Evolutionary conservation across 345 rosid genomes (phyloP).

Genomic region (Geranium rotundifolium): DNA sequence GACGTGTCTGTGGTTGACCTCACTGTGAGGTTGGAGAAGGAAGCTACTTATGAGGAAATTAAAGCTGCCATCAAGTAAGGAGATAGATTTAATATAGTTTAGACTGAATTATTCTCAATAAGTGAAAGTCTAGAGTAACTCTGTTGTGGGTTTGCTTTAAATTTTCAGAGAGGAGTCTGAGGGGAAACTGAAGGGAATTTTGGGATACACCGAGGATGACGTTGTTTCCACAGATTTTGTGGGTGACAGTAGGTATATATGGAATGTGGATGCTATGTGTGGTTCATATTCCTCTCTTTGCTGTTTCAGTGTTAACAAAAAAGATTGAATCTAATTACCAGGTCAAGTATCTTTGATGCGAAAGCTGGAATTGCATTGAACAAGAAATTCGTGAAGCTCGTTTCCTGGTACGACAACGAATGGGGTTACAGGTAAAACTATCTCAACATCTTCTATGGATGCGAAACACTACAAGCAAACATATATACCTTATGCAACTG

Average conservation of each 20-base stretch:
- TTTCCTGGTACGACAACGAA: slow-evolving; percentile 27
- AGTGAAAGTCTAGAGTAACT: no score
- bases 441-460: no score
- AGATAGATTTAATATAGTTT: not conserved
- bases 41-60: slow-evolving; percentile 27
- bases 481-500: no score
- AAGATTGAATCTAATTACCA: not conserved
- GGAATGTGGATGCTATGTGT: not conserved
- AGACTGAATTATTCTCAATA: not conserved
- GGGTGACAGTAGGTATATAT: slow-evolving; percentile 17
- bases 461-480: no score
- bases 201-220: slow-evolving; percentile 22
- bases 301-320: no score
- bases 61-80: slow-evolving; percentile 29
- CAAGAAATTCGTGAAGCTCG: slow-evolving; percentile 17
- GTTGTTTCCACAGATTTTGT: slow-evolving; percentile 21
- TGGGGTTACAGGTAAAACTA: slow-evolving; percentile 22
- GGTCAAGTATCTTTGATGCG: slow-evolving; percentile 30
- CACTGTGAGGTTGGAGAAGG: slow-evolving; percentile 34
- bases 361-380: slow-evolving; percentile 28
- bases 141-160: not conserved
- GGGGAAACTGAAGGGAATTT: slow-evolving; percentile 20
- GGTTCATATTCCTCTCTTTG: no score
- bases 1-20: slow-evolving; percentile 41
- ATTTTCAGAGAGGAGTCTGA: slow-evolving; percentile 16